phyloP scores from a whole-genome alignment of 1,284 basidiomycete genomes.

The Ceratobasidium sp. region DNA sequence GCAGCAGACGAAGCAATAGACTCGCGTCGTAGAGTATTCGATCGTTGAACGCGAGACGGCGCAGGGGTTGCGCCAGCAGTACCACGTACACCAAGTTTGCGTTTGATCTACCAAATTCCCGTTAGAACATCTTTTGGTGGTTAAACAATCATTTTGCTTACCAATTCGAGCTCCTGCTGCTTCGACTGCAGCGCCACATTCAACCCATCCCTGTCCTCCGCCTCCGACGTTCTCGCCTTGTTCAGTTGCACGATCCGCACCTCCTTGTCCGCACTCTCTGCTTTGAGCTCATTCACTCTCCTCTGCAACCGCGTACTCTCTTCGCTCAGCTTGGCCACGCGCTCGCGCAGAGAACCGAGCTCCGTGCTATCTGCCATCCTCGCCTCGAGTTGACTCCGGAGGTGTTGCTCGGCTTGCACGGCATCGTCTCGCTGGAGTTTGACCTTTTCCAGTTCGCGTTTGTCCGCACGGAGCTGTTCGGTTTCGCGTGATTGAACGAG shows the following conservation, averaged over 20 bases:
- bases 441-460: slow-evolving; percentile 35
- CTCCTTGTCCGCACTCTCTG: slow-evolving; percentile 85
- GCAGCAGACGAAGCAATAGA: slow-evolving; percentile 32
- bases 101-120: slow-evolving; percentile 70
- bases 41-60: slow-evolving; percentile 49
- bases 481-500: slow-evolving; percentile 25
- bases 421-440: slow-evolving; percentile 41
- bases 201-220: slow-evolving; percentile 80
- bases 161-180: slow-evolving; percentile 88
- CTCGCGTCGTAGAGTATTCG: slow-evolving; percentile 16
- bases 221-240: slow-evolving; percentile 73
- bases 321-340: slow-evolving; percentile 64
- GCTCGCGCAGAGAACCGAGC: slow-evolving; percentile 11
- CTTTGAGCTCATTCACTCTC: slow-evolving; percentile 75
- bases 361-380: slow-evolving; percentile 2
- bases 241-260: slow-evolving; percentile 78
- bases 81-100: slow-evolving; percentile 70
- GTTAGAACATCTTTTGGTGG: background rate
- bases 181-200: slow-evolving; percentile 90
- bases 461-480: slow-evolving; percentile 18
- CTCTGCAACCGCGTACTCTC: slow-evolving; percentile 72
- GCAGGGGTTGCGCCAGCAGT: slow-evolving; percentile 71
- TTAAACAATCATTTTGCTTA: slow-evolving; percentile 57
- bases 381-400: slow-evolving; percentile 22
- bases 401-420: slow-evolving; percentile 32